Base-by-base conservation (phyloP, 805 yeast genomes). In the Lachancea kluyveri region DNA sequence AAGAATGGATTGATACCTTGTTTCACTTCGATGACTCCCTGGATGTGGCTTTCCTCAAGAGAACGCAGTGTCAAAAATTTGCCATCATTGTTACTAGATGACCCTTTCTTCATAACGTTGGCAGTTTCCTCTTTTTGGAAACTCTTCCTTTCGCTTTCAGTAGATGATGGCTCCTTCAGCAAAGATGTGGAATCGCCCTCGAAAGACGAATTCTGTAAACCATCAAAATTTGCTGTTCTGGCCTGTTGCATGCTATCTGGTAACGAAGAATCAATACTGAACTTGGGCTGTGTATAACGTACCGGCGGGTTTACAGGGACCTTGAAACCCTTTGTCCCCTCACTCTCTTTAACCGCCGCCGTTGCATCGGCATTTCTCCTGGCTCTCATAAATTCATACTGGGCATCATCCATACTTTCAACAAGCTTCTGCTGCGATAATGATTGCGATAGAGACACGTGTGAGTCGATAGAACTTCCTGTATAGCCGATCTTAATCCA, bases 1-100 rank as follows among this genome's bases (percentile, higher is more conserved):
- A 77, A 67, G 52, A 76, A 79, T 6, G 77, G 74, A 28, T 73
- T 76, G 12, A 68, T 66, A 17, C 84, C 83, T 48, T 80, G 87
- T 20, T 75, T 70, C n/a, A 87, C 64, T 36, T 65, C 62, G 5
- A 84, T 65, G 3, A 73, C 70, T 8, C 63, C 59, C 33, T 58
- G 52, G 33, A 67, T 54, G 5, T 67, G 58, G 33, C 79, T 72
- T 4, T 64, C 64, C 0, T 63, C 49, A 15, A 67, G 41, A 2
- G 88, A 79, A 8, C 59, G 57, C 26, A 87, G 61, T 2, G 78
- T 65, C 31, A 84, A 61, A 55, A 81, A 80, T 3, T 79, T 71
- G 4, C 83, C 87, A 8, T 61, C 54, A n/a, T n/a, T n/a, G n/a
- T n/a, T n/a, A n/a, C n/a, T n/a, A n/a, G n/a, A n/a, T n/a, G n/a